Base-by-base conservation (phyloP, 2,329 filamentous ascomycete species). In the Sporothrix humicola region DNA sequence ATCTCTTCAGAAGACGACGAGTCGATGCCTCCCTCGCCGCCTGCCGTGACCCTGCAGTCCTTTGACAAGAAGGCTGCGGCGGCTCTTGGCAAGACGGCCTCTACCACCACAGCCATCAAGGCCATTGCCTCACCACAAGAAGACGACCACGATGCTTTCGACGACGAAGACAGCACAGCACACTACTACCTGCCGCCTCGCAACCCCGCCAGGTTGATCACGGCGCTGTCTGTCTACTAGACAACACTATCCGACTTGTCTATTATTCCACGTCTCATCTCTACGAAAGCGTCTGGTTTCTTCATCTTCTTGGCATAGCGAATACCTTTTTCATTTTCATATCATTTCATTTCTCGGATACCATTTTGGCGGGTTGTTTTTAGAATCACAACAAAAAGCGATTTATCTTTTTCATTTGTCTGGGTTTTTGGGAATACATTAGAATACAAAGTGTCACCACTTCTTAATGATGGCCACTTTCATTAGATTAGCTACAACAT, bases 1-100 rank as follows among this genome's bases (percentile, higher is more conserved):
- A 50, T 66, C 8, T 90, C 89, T 1, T 90, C 89, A 1, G 91
- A 89, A 73, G 92, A 94, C 78, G 92, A 94, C 82, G 90, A 93
- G 77, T 83, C 86, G 66, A 89, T 93, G 89, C 92, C 92, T 8
- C 91, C 91, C 23, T 93, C 91, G 75, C 91, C 91, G 52, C 88
- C 89, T 59, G 84, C 85, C 26, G 81, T 87, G 42, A 81, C 86
- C 50, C 83, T 93, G 71, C 84, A 88, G 74, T 82, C 86, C 56
- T 92, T 93, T 79, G 83, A 87, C 63, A 85, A 88, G 78, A 88
- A 91, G 84, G 17, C 42, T 10, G 20, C 61, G 10, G n/a, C 50
- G 37, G 13, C 20, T 20, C 50, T 44, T 2, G 9, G 15, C 61
- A 58, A 20, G 26, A 8, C 61, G 15, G 31, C 42, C 1, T 10